phyloP scores from a whole-genome alignment of 2,329 filamentous ascomycete species.

The Xylariales sp. region DNA sequence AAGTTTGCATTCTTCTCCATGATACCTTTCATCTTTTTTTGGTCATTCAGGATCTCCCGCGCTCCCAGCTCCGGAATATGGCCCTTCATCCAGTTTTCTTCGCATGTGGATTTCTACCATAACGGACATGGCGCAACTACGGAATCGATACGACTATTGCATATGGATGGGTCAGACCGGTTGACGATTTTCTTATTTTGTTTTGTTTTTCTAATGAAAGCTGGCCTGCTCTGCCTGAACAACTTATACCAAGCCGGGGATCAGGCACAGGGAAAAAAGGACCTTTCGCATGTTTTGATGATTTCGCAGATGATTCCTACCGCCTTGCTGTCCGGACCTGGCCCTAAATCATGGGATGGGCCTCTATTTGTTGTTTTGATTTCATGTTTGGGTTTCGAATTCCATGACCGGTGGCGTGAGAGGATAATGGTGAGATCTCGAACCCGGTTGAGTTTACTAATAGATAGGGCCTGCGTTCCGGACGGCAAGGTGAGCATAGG shows the following conservation, averaged over 20 bases:
- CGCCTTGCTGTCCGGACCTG: constrained; percentile 36
- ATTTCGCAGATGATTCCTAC: constrained; percentile 24
- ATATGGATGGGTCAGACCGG: constrained; percentile 24
- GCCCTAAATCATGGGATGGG: constrained; percentile 21
- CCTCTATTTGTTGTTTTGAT: constrained; percentile 21
- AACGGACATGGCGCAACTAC: constrained; percentile 26
- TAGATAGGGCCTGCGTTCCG: constrained; percentile 35
- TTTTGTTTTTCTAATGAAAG: constrained; percentile 19
- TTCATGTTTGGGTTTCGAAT: constrained; percentile 20
- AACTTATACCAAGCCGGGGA: constrained; percentile 22
- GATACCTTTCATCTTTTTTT: constrained; percentile 14
- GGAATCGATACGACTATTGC: constrained; percentile 23
- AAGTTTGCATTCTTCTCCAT: constrained; percentile 28
- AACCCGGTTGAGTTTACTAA: constrained; percentile 25
- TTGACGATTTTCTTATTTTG: constrained; percentile 22
- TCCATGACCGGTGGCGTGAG: constrained; percentile 22
- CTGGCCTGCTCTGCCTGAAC: constrained; percentile 18
- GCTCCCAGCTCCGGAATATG: constrained; percentile 13
- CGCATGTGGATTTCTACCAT: constrained; percentile 21
- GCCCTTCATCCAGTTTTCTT: constrained; percentile 7
- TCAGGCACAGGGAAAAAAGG: constrained; percentile 24
- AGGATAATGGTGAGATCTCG: constrained; percentile 23
- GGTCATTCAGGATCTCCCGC: constrained; percentile 5
- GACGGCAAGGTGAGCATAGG: constrained; percentile 50
- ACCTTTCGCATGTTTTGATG: constrained; percentile 14